These are phyloP conservation scores for Saccharomyces kudriavzevii DNA, from an alignment of 805 yeast species.

Conservation along the genomic window DNA sequence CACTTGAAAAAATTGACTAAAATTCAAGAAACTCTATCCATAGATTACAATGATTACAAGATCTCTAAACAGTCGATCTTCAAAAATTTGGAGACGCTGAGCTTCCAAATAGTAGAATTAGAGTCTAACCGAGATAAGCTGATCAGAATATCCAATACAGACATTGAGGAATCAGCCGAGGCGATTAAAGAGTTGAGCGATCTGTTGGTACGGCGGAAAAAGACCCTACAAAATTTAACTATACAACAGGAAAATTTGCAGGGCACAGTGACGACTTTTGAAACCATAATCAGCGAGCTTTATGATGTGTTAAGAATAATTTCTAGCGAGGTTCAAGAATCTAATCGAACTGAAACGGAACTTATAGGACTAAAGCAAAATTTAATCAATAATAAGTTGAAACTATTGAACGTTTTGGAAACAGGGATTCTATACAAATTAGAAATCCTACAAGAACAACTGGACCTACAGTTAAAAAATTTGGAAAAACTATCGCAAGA, in stretches of 20 bases:
- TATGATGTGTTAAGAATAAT: constrained; percentile 33
- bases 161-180: constrained; percentile 46
- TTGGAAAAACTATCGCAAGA: constrained; percentile 42
- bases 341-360: constrained; percentile 31
- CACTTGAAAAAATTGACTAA: constrained; percentile 54
- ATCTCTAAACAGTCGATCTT: constrained; percentile 51
- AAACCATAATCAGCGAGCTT: constrained; percentile 26
- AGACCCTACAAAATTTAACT: constrained; percentile 37
- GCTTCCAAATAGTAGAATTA: constrained; percentile 47
- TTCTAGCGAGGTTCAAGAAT: constrained; percentile 38
- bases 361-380: constrained; percentile 46
- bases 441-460: constrained; percentile 35
- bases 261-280: constrained; percentile 51
- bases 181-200: constrained; percentile 43
- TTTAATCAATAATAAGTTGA: constrained; percentile 37
- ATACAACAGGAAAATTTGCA: constrained; percentile 42
- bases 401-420: constrained; percentile 31
- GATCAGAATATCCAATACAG: constrained; percentile 50
- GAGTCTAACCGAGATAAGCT: constrained; percentile 53
- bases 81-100: constrained; percentile 52
- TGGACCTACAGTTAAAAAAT: constrained; percentile 42
- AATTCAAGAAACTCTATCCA: constrained; percentile 52
- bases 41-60: constrained; percentile 58
- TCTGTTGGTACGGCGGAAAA: constrained; percentile 37
- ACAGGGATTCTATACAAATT: constrained; percentile 37